Evolutionary conservation across 768 basidiomycete species (phyloP).

Genomic region (Auriculariales sp.): DNA sequence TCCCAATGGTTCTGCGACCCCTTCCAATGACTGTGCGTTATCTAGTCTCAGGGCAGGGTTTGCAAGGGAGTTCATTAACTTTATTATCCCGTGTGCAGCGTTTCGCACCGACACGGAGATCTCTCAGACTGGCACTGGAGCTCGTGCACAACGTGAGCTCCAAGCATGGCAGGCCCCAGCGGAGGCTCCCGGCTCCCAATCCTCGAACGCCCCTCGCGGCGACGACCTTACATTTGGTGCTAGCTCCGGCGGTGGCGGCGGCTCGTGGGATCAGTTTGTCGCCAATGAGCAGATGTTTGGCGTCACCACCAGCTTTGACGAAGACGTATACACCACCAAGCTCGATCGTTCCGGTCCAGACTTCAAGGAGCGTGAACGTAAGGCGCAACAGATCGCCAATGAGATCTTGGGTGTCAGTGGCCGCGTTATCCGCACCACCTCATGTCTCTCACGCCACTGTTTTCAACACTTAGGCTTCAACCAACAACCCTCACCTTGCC

Average conservation of each 20-base stretch:
- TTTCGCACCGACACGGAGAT: conserved; percentile 80
- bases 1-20: conserved; percentile 3
- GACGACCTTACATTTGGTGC: conserved; percentile 64
- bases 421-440: conserved; percentile 4
- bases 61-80: not conserved
- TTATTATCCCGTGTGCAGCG: conserved; percentile 26
- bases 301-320: conserved; percentile 80
- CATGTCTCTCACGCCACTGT: not conserved
- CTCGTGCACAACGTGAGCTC: conserved; percentile 55
- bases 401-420: conserved; percentile 74
- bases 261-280: conserved; percentile 82
- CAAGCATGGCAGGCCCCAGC: conserved; percentile 53
- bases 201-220: conserved; percentile 15
- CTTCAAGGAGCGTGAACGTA: conserved; percentile 76
- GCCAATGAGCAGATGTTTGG: conserved; percentile 90
- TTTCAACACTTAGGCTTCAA: conserved; percentile 27
- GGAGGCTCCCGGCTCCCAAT: conserved; percentile 10
- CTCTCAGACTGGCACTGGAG: conserved; percentile 32
- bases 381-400: conserved; percentile 76
- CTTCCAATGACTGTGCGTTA: not conserved
- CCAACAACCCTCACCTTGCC: conserved; percentile 71
- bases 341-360: conserved; percentile 74
- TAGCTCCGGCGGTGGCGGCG: conserved; percentile 23
- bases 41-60: not conserved
- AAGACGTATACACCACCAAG: conserved; percentile 89